Base-by-base conservation (phyloP, 2,329 filamentous ascomycete species). In the Huntiella bhutanensis region DNA sequence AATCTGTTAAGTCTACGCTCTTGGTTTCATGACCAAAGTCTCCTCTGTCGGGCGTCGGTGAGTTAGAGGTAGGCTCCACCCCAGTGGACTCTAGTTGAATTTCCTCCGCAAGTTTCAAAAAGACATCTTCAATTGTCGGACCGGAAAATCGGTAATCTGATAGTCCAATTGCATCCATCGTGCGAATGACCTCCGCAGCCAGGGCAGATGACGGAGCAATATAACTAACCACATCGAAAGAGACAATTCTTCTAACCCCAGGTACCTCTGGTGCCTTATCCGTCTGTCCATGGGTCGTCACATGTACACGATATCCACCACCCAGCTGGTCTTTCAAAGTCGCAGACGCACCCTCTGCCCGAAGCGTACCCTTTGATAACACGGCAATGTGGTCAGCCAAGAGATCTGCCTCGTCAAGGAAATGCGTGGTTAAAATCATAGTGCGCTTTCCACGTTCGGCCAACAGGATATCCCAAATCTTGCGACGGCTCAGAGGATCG, bases 381-480 rank as follows among this genome's bases (percentile, higher is more conserved):
- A 95, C 84, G 1, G 80, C 82, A 52, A 95, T 92, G 51, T 87
- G 80, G 56, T 95, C 88, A 0, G 86, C 81, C 1, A 95, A 70
- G 1, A 94, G 67, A 56, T 95, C 87, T 0, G 87, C 88, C 60
- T 95, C 88, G 55, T 95, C 88, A 6, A 95, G 68, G 59, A 94
- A 95, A 59, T 95, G 88, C 0, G 87, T 95, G 0, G 87, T 95
- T 48, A 95, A 61, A 37, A 95, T 74, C 54, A 94, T 82, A 0
- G 87, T 93, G 37, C 87, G 69, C 50, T 70, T 70, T 15, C 85
- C 86, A 48, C 87, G 75, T 60, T 94, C 86, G 1, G 81, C 81
- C 10, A 94, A 67, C 16, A 95, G 66, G 50, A 95, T 95, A 54
- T 94, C 85, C 87, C 87, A 95, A 17, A 95, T 83, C 62, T 93